Conservation (phyloP, 2,329 filamentous ascomycete species). For the Ceratocystis harringtonii region DNA sequence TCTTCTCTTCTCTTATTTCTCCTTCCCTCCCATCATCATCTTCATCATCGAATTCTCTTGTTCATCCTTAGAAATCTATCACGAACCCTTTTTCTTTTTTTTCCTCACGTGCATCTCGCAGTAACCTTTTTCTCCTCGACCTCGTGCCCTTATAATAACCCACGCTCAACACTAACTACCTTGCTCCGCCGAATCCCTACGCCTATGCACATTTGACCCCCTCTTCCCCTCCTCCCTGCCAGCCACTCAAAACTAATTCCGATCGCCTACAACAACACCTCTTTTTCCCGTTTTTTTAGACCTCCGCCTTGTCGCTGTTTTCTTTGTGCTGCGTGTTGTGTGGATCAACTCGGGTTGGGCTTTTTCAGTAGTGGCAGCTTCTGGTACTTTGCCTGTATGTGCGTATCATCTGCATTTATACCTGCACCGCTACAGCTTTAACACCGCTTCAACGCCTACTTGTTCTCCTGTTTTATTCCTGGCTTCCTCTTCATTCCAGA, state of each 20-base stretch:
- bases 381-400: neutral
- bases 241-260: neutral
- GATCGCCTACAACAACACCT: neutral
- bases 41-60: neutral
- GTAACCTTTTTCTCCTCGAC: neutral
- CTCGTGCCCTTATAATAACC: neutral
- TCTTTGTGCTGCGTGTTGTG: neutral
- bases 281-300: neutral
- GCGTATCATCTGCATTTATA: neutral
- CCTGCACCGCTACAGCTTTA: constrained; percentile 5
- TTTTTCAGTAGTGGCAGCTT: neutral
- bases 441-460: neutral
- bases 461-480: neutral
- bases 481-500: constrained; percentile 1
- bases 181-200: neutral
- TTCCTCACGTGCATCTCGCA: neutral
- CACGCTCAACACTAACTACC: neutral
- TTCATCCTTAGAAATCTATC: constrained; percentile 2
- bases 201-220: neutral
- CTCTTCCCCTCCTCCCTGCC: constrained; percentile 1
- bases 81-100: neutral
- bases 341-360: constrained; percentile 1
- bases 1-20: neutral
- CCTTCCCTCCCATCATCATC: neutral
- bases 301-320: neutral